A percentile compares a stretch with the other conserved stretches of the same genome.
These are phyloP conservation scores for Marasmius fiardii DNA, from an alignment of 1,284 basidiomycete genomes.

Conservation along the genomic window DNA sequence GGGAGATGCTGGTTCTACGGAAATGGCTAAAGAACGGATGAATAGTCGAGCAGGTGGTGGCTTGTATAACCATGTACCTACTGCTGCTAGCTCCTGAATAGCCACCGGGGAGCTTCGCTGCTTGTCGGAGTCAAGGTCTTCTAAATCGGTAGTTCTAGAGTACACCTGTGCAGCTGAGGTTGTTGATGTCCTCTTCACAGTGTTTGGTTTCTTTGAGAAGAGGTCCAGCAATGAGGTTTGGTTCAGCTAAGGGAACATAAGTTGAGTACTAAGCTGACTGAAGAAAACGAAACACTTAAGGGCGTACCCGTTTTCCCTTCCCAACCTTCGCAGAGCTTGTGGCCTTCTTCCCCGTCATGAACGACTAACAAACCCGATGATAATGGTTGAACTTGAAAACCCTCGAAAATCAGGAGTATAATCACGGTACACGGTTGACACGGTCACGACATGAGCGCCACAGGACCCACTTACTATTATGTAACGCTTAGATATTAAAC, in stretches of 20 bases:
- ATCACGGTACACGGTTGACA: background rate
- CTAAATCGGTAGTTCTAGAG: background rate
- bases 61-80: background rate
- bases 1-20: background rate
- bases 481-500: background rate
- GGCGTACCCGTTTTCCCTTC: slow-evolving; percentile 1
- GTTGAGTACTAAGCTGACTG: background rate
- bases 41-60: background rate
- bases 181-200: background rate
- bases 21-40: background rate
- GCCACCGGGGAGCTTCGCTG: background rate
- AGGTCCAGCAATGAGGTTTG: slow-evolving; percentile 36
- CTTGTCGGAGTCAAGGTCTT: background rate
- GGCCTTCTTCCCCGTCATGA: slow-evolving; percentile 20
- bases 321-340: slow-evolving; percentile 7
- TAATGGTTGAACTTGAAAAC: background rate
- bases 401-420: too few relatives aligned
- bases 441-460: too few relatives aligned
- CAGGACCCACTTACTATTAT: too few relatives aligned
- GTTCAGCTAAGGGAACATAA: slow-evolving; percentile 9
- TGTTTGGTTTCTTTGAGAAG: slow-evolving; percentile 23
- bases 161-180: background rate
- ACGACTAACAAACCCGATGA: background rate
- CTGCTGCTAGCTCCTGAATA: background rate
- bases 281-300: background rate